phyloP scores from a whole-genome alignment of 371 early-diverging fungal species.

The Lichtheimia ramosa region DNA sequence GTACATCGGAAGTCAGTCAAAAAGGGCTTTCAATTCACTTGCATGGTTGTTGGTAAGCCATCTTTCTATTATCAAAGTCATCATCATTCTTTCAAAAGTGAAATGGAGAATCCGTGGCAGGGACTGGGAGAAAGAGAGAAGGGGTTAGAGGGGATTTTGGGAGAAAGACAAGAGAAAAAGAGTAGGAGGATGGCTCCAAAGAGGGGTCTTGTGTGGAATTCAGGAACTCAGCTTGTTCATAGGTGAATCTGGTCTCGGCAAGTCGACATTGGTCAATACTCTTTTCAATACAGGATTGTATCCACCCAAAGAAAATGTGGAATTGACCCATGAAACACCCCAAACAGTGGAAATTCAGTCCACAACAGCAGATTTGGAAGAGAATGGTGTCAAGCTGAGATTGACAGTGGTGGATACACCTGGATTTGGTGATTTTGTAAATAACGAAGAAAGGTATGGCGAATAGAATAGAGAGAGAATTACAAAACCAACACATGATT shows the following conservation, averaged over 20 bases:
- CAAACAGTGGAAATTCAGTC: slow-evolving; percentile 93
- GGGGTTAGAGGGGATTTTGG: neutral
- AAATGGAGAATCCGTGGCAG: neutral
- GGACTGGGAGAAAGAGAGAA: neutral
- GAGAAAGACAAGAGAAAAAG: neutral
- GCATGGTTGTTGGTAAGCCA: slow-evolving; percentile 90
- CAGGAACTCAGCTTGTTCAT: slow-evolving; percentile 5
- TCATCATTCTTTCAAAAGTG: neutral
- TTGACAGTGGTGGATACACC: slow-evolving; percentile 94
- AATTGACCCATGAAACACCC: slow-evolving; percentile 77
- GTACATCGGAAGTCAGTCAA: slow-evolving; percentile 97
- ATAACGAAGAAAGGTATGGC: slow-evolving; percentile 82
- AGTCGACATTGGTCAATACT: slow-evolving; percentile 98
- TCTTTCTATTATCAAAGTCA: neutral
- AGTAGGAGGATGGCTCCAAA: neutral
- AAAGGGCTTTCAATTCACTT: slow-evolving; percentile 97
- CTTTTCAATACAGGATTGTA: slow-evolving; percentile 93
- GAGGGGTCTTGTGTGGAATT: neutral
- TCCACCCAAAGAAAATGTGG: slow-evolving; percentile 75
- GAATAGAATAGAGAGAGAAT: neutral
- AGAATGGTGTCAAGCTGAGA: slow-evolving; percentile 86
- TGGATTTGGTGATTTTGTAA: slow-evolving; percentile 92
- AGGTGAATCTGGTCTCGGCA: slow-evolving; percentile 95
- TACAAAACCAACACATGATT: neutral
- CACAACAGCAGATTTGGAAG: slow-evolving; percentile 81